Conservation (phyloP, 169 alveolate species). For the Cystoisospora suis region DNA sequence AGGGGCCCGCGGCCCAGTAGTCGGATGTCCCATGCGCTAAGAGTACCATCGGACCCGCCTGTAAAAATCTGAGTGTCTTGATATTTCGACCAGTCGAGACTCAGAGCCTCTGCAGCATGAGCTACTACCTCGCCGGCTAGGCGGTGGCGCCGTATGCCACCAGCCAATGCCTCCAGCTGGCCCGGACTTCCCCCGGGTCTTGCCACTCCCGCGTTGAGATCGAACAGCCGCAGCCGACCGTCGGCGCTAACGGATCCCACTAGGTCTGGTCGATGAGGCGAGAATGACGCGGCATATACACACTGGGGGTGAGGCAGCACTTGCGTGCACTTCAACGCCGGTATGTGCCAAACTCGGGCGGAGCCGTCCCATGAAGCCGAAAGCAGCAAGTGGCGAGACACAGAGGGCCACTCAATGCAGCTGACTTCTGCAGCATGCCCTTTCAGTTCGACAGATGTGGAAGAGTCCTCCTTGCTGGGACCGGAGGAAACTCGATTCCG, state of each 20-base stretch:
- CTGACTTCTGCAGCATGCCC: conserved; percentile 58
- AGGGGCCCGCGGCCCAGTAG: conserved; percentile 1
- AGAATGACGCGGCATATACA: conserved; percentile 25
- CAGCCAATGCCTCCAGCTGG: not conserved
- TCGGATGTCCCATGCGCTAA: conserved; percentile 57
- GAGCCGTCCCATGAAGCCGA: conserved; percentile 65
- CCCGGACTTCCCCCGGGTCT: not conserved
- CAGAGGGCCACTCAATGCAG: conserved; percentile 45
- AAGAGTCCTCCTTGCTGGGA: not conserved
- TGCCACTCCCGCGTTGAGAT: conserved; percentile 1
- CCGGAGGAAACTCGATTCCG: not conserved
- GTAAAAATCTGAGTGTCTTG: conserved; percentile 48
- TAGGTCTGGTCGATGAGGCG: not conserved
- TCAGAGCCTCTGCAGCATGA: conserved; percentile 45
- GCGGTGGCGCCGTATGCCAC: conserved; percentile 6
- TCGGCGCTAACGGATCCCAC: conserved; percentile 56
- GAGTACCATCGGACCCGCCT: conserved; percentile 64
- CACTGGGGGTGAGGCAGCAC: conserved; percentile 31
- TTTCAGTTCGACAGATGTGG: not conserved
- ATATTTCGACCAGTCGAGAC: conserved; percentile 63
- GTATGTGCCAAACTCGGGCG: conserved; percentile 55
- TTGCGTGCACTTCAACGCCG: not conserved
- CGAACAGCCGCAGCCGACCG: conserved; percentile 47
- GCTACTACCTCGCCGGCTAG: not conserved
- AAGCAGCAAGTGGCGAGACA: conserved; percentile 4